Evolutionary conservation across 768 basidiomycete genomes (phyloP), one percentile per base, ranked within the genome.

Genomic region (Guyanaporus albipodus): DNA sequence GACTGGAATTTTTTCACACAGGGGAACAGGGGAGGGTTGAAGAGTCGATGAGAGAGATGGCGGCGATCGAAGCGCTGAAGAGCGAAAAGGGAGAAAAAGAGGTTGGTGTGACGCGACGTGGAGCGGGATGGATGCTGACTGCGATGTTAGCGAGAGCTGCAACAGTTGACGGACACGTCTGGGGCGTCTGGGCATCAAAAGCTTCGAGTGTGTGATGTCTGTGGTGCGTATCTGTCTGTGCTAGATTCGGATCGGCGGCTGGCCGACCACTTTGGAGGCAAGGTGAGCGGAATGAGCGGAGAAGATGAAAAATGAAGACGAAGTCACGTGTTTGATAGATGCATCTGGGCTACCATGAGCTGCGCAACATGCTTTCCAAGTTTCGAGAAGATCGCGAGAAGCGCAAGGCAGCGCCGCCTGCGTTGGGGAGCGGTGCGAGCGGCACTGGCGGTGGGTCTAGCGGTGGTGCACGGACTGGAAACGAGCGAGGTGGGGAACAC

Each of bases 141-240:
- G 15, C 17, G 36, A 7, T 41, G 50, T 49, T 50, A 93, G 88
- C 85, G 91, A 47, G 96, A 98, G 61, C 75, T 98, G 36, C 93
- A 96, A 69, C 85, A 93, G 67, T 73, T 99, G 54, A 96, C 95
- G 33, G 96, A 99, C 64, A 98, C 92, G 24, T 95, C 94, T 32
- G 96, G 96, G 46, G 96, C 96, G 6, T 96, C 93, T 46, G 96
- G 96, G n/a, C 96, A 99, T 75, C 96, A 99, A 71, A 98, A 98
- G 70, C 74, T 99, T 58, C 86, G 96, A 52, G 96, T 99, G n/a
- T 98, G 96, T 73, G 96, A 99, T 73, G 94, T 97, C 23, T 99
- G 96, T 66, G 96, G 96, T 59, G 96, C 96, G n/a, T 98, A 98
- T 75, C 79, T 99, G 36, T 95, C 91, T 14, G 91, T 99, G 29